Conservation (phyloP, 805 yeast species). For the Ogataea naganishii region DNA sequence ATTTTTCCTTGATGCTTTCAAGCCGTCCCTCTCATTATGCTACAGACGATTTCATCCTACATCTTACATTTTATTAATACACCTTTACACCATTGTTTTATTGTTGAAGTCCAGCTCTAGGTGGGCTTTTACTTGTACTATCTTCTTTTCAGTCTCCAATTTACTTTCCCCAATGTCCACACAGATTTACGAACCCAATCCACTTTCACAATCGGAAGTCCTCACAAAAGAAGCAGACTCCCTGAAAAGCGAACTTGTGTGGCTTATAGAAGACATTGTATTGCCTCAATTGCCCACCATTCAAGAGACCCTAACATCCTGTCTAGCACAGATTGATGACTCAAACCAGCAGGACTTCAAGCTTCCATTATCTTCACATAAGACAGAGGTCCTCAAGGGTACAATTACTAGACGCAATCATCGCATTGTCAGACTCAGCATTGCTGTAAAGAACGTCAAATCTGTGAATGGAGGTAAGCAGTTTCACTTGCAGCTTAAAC, state of each 20-base stretch:
- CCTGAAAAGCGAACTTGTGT: constrained; percentile 24
- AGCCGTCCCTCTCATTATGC: too few species aligned
- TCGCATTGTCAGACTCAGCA: constrained; percentile 38
- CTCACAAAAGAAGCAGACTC: constrained; percentile 5
- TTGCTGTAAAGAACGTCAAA: constrained; percentile 26
- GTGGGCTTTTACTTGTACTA: too few species aligned
- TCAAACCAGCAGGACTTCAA: constrained; percentile 34
- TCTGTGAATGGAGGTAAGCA: constrained; percentile 31
- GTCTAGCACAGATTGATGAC: constrained; percentile 29
- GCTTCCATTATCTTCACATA: constrained; percentile 47
- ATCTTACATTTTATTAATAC: too few species aligned
- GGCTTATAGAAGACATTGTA: constrained; percentile 41
- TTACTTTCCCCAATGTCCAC: constrained; percentile 15
- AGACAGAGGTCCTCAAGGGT: constrained; percentile 53
- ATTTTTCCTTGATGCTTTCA: too few species aligned
- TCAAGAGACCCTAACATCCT: constrained; percentile 31
- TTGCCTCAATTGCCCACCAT: constrained; percentile 39
- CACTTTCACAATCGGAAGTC: constrained; percentile 4
- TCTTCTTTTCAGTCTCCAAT: too few species aligned
- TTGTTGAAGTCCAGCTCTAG: not conserved
- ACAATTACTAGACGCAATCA: constrained; percentile 47
- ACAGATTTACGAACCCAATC: constrained; percentile 9
- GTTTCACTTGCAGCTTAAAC: constrained; percentile 30
- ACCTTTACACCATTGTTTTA: too few species aligned
- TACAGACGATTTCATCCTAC: not conserved